phyloP scores from a whole-genome alignment of 169 alveolate species.

The Eimeria sp. region DNA sequence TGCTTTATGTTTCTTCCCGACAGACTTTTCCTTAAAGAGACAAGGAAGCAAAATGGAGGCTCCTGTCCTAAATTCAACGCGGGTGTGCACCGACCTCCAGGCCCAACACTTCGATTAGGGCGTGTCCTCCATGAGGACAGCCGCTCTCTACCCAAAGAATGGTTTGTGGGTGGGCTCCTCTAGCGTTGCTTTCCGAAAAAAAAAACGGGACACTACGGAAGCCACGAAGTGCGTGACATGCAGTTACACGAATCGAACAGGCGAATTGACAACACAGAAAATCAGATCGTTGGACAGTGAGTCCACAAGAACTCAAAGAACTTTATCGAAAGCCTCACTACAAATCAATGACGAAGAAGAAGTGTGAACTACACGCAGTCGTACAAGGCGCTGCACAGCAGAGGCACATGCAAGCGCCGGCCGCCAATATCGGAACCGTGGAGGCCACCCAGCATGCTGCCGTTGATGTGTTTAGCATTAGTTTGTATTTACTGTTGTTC shows the following conservation, averaged over 20 bases:
- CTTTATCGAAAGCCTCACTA: neutral
- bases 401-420: slow-evolving; percentile 69
- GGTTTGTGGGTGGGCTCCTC: neutral
- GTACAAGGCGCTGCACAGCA: slow-evolving; percentile 36
- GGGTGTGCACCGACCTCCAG: slow-evolving; percentile 20
- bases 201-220: slow-evolving; percentile 31
- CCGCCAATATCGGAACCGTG: slow-evolving; percentile 31
- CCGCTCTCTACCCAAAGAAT: neutral
- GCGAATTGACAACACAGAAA: slow-evolving; percentile 4
- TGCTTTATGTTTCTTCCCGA: neutral
- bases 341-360: slow-evolving; percentile 7
- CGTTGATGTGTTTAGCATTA: neutral
- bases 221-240: slow-evolving; percentile 50
- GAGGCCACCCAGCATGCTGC: neutral
- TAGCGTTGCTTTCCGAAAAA: neutral
- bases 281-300: slow-evolving; percentile 11
- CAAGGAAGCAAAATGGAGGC: neutral
- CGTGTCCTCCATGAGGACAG: neutral
- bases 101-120: neutral
- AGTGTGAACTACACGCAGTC: slow-evolving; percentile 15
- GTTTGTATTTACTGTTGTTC: neutral
- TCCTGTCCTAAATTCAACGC: neutral
- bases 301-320: slow-evolving; percentile 12
- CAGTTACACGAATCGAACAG: neutral
- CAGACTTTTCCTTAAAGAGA: neutral